Conservation (phyloP, 1,284 basidiomycete genomes). For the Coniferiporia sulphurascens region DNA sequence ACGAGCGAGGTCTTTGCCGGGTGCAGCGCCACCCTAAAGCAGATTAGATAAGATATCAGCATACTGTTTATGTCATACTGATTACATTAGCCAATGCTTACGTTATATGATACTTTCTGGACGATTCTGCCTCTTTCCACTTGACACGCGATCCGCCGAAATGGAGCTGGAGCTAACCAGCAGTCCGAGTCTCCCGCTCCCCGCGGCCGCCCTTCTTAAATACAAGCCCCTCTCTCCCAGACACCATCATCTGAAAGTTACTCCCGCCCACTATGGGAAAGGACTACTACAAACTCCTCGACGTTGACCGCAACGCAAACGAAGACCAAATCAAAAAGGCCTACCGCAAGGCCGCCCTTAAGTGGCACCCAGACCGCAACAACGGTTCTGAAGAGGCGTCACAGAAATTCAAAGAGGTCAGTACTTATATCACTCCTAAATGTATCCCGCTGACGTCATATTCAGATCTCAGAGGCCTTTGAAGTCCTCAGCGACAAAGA, state of each 20-base stretch:
- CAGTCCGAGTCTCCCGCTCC: no score
- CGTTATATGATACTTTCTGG: slow-evolving; percentile 9
- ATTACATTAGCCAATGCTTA: neutral
- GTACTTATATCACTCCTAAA: slow-evolving; percentile 19
- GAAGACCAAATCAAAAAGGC: slow-evolving; percentile 86
- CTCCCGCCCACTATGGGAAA: slow-evolving; percentile 47
- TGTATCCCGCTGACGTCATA: neutral
- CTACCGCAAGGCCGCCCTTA: slow-evolving; percentile 83
- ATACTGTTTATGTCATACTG: no score
- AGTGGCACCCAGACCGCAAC: slow-evolving; percentile 93
- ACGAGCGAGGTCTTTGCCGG: no score
- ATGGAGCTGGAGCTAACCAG: no score
- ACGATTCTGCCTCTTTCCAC: neutral
- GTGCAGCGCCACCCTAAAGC: neutral
- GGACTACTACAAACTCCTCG: slow-evolving; percentile 83
- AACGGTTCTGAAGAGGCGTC: slow-evolving; percentile 77
- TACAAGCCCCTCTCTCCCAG: neutral
- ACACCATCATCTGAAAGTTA: neutral
- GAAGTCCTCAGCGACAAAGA: slow-evolving; percentile 94
- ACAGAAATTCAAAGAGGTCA: slow-evolving; percentile 90
- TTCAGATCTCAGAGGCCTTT: slow-evolving; percentile 91
- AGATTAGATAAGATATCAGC: neutral
- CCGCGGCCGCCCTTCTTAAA: neutral
- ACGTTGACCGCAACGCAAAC: slow-evolving; percentile 64
- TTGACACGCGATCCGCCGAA: neutral